Percentiles rank a stretch among this genome's conserved stretches.
phyloP scores from a whole-genome alignment of 257 asterid genomes.

The Nicotiana noctiflora region DNA sequence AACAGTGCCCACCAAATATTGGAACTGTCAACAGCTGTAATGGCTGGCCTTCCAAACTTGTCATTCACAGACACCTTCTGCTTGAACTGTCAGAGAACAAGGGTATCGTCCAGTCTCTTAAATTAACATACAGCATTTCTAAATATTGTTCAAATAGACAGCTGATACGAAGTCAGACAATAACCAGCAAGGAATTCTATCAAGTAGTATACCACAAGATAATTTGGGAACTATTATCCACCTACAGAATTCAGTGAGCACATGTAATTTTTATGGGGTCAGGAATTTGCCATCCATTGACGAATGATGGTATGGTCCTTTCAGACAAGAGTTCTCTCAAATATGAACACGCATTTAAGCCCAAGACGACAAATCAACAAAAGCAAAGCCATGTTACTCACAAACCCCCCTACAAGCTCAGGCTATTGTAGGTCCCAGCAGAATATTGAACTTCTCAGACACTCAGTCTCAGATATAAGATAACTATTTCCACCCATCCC shows the following conservation, averaged over 20 bases:
- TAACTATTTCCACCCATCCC: background rate
- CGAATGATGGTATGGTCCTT: background rate
- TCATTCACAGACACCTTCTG: conserved; percentile 36
- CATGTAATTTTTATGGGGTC: background rate
- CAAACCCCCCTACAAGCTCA: background rate
- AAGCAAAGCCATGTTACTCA: background rate
- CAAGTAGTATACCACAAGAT: background rate
- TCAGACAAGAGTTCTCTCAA: background rate
- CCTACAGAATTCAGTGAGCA: conserved; percentile 1
- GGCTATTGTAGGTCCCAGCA: background rate
- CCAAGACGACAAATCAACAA: background rate
- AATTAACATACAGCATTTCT: background rate
- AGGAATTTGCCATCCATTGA: background rate
- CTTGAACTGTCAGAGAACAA: conserved; percentile 62
- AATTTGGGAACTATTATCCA: no score
- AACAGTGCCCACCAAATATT: conserved; percentile 90
- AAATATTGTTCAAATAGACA: conserved; percentile 2
- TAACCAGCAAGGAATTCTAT: background rate
- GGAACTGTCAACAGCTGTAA: conserved; percentile 62
- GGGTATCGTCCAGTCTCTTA: background rate
- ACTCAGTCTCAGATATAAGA: background rate
- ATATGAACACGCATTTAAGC: background rate
- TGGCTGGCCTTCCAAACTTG: conserved; percentile 59
- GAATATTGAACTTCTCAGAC: background rate
- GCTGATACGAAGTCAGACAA: background rate